A percentile compares a stretch with the other conserved stretches of the same genome.
phyloP scores from a whole-genome alignment of 2,329 filamentous ascomycete species.

The Bipolaris oryzae region DNA sequence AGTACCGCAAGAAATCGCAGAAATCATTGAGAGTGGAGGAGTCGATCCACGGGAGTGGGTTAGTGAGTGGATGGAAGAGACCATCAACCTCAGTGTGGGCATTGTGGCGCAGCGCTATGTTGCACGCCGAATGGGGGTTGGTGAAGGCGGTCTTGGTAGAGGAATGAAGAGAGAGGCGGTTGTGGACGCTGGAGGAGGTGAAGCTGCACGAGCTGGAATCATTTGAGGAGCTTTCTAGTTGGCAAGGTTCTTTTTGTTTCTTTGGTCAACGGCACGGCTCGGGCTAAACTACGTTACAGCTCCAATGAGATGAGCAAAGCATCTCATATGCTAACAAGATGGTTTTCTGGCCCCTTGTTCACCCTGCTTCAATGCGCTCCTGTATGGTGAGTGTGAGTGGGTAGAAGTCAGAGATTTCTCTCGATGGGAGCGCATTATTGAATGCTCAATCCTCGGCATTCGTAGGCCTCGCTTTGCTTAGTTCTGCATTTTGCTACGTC shows the following conservation, averaged over 20 bases:
- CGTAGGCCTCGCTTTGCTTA: not conserved
- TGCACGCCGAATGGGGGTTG: constrained; percentile 92
- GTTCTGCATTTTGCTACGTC: not conserved
- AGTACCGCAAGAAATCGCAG: constrained; percentile 82
- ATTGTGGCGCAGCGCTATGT: constrained; percentile 95
- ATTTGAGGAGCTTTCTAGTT: constrained; percentile 25
- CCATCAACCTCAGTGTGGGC: constrained; percentile 76
- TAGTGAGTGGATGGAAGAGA: constrained; percentile 94
- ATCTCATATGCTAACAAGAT: constrained; percentile 6
- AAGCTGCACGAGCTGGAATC: constrained; percentile 62
- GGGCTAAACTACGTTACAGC: not conserved
- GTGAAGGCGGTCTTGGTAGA: constrained; percentile 72
- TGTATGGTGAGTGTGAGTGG: not conserved
- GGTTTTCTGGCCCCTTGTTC: not conserved
- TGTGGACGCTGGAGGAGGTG: constrained; percentile 64
- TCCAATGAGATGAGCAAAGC: constrained; percentile 1
- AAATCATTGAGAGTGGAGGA: constrained; percentile 74
- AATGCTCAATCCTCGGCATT: not conserved
- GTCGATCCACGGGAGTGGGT: constrained; percentile 98
- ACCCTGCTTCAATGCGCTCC: not conserved
- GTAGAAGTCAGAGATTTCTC: not conserved
- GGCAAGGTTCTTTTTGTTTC: constrained; percentile 5
- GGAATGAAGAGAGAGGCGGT: constrained; percentile 62
- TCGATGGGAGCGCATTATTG: not conserved
- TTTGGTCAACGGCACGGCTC: constrained; percentile 6